Conservation (phyloP, 2,329 filamentous ascomycete genomes). For the Hypoxylon sp. region DNA sequence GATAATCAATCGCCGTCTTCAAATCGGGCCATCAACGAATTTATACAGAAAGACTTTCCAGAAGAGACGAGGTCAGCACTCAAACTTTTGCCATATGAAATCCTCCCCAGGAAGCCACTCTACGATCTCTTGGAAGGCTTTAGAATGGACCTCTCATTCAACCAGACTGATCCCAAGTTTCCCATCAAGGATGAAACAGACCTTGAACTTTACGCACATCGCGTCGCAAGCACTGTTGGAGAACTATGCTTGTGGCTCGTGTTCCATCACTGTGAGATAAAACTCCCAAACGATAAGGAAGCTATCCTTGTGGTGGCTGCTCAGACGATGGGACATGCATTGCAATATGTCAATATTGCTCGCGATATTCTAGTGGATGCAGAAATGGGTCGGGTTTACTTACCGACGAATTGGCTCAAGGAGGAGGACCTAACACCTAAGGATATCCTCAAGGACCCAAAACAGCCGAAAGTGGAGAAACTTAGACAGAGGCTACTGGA, state of each 20-base stretch:
- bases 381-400: slow-evolving; percentile 74
- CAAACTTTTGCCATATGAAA: slow-evolving; percentile 68
- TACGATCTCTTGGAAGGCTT: slow-evolving; percentile 77
- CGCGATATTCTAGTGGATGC: slow-evolving; percentile 79
- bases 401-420: slow-evolving; percentile 74
- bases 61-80: slow-evolving; percentile 66
- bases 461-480: slow-evolving; percentile 60
- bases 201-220: slow-evolving; percentile 72
- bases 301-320: slow-evolving; percentile 67
- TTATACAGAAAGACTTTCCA: slow-evolving; percentile 66
- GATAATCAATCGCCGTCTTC: slow-evolving; percentile 47
- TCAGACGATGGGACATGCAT: slow-evolving; percentile 75
- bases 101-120: slow-evolving; percentile 70
- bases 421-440: slow-evolving; percentile 67
- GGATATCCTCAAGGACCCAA: slow-evolving; percentile 66
- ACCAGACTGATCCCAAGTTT: slow-evolving; percentile 49
- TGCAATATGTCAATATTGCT: slow-evolving; percentile 84
- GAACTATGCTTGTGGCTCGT: slow-evolving; percentile 76
- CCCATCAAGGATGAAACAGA: slow-evolving; percentile 72
- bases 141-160: slow-evolving; percentile 74
- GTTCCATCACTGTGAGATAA: slow-evolving; percentile 65
- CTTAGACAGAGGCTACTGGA: slow-evolving; percentile 69
- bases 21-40: slow-evolving; percentile 48
- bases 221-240: slow-evolving; percentile 80
- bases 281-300: slow-evolving; percentile 50